phyloP scores from a whole-genome alignment of 164 flowering plant genomes.

The Dillenia turbinata region DNA sequence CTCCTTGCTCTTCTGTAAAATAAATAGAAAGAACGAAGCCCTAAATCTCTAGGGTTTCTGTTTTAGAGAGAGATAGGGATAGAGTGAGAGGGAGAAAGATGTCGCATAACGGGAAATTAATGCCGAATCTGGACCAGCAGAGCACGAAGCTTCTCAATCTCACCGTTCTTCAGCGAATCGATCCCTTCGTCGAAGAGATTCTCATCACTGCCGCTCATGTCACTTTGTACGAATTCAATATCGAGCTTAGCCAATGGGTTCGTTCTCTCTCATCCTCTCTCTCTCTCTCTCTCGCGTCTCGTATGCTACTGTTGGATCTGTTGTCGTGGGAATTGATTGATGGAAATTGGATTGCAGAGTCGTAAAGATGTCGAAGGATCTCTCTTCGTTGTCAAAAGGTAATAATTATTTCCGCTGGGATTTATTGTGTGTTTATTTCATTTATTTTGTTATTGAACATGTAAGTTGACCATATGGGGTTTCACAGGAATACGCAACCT shows the following conservation, averaged over 20 bases:
- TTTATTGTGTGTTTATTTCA: neutral
- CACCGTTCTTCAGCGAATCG: constrained; percentile 86
- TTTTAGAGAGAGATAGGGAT: no score
- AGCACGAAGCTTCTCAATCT: constrained; percentile 82
- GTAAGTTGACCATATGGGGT: neutral
- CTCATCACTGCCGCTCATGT: constrained; percentile 94
- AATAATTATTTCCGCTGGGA: neutral
- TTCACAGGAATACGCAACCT: constrained; percentile 78
- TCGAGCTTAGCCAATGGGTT: constrained; percentile 88
- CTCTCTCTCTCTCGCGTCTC: no score
- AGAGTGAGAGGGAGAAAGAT: constrained; percentile 10
- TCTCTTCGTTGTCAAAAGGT: constrained; percentile 95
- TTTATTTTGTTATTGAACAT: neutral
- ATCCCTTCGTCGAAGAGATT: constrained; percentile 83
- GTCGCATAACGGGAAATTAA: constrained; percentile 71
- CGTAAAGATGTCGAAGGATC: constrained; percentile 98
- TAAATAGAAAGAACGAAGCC: no score
- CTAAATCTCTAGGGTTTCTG: no score
- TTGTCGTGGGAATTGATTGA: no score
- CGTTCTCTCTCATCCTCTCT: no score
- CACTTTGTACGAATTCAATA: constrained; percentile 83
- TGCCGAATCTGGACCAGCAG: constrained; percentile 78
- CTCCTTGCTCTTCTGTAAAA: no score
- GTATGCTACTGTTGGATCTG: no score
- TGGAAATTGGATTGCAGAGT: constrained; percentile 41